phyloP scores from a whole-genome alignment of 2,329 filamentous ascomycete species.

The Dactylellina cionopaga region DNA sequence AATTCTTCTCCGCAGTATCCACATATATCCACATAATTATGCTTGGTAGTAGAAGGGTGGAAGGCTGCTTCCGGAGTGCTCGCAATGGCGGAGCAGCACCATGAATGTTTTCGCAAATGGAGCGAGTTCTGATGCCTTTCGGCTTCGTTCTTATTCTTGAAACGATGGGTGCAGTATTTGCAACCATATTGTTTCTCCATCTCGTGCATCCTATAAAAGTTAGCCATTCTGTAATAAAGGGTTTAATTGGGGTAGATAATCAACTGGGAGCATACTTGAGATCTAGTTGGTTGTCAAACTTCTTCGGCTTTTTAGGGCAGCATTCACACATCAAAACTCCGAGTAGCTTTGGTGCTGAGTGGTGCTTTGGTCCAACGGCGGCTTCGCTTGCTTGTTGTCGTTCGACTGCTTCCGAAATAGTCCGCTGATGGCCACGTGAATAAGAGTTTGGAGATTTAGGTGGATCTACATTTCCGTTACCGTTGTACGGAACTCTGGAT shows the following conservation, averaged over 20 bases:
- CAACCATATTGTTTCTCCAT: slow-evolving; percentile 97
- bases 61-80: slow-evolving; percentile 82
- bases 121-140: slow-evolving; percentile 96
- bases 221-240: slow-evolving; percentile 51
- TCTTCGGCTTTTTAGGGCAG: slow-evolving; percentile 96
- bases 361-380: slow-evolving; percentile 61
- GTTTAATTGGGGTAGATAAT: not conserved
- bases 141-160: slow-evolving; percentile 99
- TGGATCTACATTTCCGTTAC: slow-evolving; percentile 16
- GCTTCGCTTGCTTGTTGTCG: slow-evolving; percentile 46
- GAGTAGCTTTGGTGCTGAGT: slow-evolving; percentile 66
- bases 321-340: slow-evolving; percentile 84
- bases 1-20: slow-evolving; percentile 98
- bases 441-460: slow-evolving; percentile 38
- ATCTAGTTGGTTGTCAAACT: slow-evolving; percentile 86
- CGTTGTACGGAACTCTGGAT: slow-evolving; percentile 20
- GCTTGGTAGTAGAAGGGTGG: slow-evolving; percentile 77
- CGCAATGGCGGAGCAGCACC: slow-evolving; percentile 89
- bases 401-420: slow-evolving; percentile 45
- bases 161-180: slow-evolving; percentile 89
- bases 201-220: slow-evolving; percentile 75
- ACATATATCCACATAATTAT: slow-evolving; percentile 79
- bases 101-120: slow-evolving; percentile 90
- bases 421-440: slow-evolving; percentile 48
- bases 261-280: slow-evolving; percentile 77